Evolutionary conservation across 768 basidiomycete species (phyloP), one percentile per base, ranked within the genome.

Genomic region (Lactarius evosmus): DNA sequence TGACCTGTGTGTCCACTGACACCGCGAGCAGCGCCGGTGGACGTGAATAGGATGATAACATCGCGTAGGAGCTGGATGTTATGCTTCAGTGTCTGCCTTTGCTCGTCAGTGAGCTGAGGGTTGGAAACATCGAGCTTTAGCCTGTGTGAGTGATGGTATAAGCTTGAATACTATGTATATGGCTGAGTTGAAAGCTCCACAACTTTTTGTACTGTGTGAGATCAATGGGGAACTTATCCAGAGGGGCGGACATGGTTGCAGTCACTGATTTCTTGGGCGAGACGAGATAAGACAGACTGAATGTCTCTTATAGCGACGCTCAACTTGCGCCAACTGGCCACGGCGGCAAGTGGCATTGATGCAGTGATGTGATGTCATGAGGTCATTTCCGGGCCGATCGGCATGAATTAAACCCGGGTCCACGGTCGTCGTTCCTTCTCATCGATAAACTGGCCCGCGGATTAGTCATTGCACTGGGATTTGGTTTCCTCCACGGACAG

Each of bases 11-110:
- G 93, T 36, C 93, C 93, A 69, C 89, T 89, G 49, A 92, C 89
- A 55, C 93, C 93, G 49, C 93, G 81, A 4, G 93, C 93, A 56
- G 89, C 85, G 58, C 90, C 93, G 8, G 89, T 88, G 6, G 92
- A 87, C 0, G 93, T 95, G 75, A 94, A 95, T 52, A 91, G 77
- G 29, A 95, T 85, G 67, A 95, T 91, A 7, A 82, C 86, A 84
- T 94, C 93, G 57, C 93, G 87, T 65, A 93, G 78, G 32, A 94
- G 80, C 72, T 88, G 84, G 70, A 93, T 89, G 75, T 95, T 95
- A 59, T 79, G 75, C 67, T 79, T 73, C 68, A 95, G 77, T 19
- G 75, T 76, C 3, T 78, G 69, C 69, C 80, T 85, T 72, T 95
- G 82, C 61, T 88, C 85, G n/a, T 73, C 71, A 0, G 85, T 80